Evolutionary conservation across 78 protist genomes (phyloP).

Genomic region (Dictyostelium brefeldianum): DNA sequence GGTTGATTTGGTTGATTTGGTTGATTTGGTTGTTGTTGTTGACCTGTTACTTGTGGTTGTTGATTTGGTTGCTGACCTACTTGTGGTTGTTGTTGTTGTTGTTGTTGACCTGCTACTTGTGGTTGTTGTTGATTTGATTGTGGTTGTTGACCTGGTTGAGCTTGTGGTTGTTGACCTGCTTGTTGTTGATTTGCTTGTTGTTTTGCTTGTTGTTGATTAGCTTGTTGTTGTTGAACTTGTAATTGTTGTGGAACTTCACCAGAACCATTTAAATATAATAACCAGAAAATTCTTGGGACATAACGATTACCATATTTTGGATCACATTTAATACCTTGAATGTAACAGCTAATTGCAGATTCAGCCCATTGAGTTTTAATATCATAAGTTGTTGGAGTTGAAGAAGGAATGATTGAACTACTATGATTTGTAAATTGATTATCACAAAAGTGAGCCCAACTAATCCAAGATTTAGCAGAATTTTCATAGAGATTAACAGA

Average conservation of each 20-base stretch:
- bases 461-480: slow-evolving; percentile 79
- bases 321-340: slow-evolving; percentile 62
- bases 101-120: background rate
- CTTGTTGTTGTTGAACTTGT: background rate
- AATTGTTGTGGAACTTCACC: slow-evolving; percentile 53
- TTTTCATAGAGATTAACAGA: slow-evolving; percentile 78
- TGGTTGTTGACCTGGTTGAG: background rate
- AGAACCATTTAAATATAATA: slow-evolving; percentile 58
- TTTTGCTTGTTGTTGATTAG: background rate
- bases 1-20: no score
- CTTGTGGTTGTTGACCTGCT: background rate
- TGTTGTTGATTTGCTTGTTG: background rate
- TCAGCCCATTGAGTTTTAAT: slow-evolving; percentile 72
- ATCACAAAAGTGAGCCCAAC: slow-evolving; percentile 89
- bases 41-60: slow-evolving; percentile 10
- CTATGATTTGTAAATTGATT: slow-evolving; percentile 51
- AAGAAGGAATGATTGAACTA: background rate
- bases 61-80: background rate
- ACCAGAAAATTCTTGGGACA: slow-evolving; percentile 55
- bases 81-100: background rate
- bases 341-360: slow-evolving; percentile 43
- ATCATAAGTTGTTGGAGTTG: slow-evolving; percentile 4
- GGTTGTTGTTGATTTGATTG: background rate
- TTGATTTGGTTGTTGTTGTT: background rate
- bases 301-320: slow-evolving; percentile 22